phyloP scores from a whole-genome alignment of 768 basidiomycete species.

The Mycena galopus region DNA sequence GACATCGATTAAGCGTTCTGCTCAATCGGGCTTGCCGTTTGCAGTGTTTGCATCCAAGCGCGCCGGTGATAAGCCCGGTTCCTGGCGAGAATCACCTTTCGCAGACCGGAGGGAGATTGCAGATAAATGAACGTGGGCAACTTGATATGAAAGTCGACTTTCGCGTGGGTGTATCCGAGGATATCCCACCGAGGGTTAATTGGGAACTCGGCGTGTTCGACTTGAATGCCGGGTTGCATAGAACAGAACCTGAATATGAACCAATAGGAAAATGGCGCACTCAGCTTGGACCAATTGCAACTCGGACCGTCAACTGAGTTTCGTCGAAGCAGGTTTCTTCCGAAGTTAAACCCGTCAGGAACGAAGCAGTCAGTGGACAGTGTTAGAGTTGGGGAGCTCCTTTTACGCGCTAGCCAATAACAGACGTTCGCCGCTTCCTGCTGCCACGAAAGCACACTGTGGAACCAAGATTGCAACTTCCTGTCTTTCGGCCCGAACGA shows the following conservation, averaged over 20 bases:
- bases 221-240: background rate
- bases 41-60: slow-evolving; percentile 12
- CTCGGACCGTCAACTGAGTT: background rate
- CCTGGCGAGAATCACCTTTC: slow-evolving; percentile 19
- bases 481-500: background rate
- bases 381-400: slow-evolving; percentile 21
- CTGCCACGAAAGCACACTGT: background rate
- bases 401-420: slow-evolving; percentile 21
- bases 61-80: slow-evolving; percentile 25
- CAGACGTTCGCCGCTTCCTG: background rate
- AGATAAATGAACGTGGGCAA: slow-evolving; percentile 21
- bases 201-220: too few relatives aligned
- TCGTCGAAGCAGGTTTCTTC: slow-evolving; percentile 11
- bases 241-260: background rate
- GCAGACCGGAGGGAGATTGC: background rate
- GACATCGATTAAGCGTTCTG: slow-evolving; percentile 32
- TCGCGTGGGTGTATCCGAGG: slow-evolving; percentile 17
- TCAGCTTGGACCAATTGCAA: background rate
- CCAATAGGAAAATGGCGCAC: slow-evolving; percentile 19
- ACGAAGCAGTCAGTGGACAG: background rate
- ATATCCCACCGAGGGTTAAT: slow-evolving; percentile 20
- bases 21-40: slow-evolving; percentile 9
- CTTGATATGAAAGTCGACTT: background rate
- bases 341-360: slow-evolving; percentile 28
- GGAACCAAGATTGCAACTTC: background rate